Base-by-base conservation (phyloP, 2,329 filamentous ascomycete species). In the Aphanocladium album region DNA sequence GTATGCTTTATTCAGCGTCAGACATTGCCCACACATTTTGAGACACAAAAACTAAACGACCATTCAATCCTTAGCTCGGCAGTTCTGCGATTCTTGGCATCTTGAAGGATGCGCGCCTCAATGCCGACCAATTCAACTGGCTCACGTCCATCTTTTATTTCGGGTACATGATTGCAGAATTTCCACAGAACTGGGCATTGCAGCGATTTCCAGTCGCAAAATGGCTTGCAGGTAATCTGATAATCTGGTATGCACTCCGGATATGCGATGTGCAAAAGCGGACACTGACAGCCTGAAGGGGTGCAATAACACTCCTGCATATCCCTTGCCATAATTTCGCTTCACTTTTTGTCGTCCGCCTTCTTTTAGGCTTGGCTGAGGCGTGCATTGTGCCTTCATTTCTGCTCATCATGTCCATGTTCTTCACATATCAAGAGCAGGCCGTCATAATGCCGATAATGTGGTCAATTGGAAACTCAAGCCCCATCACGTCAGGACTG, bases 81-180 rank as follows among this genome's bases (percentile, higher is more conserved):
- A 64, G 62, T 50, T 64, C 62, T 6, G 62, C 62, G 9, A 63
- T 64, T 51, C 54, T 64, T 27, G 62, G 62, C 1, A 64, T 64
- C 12, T 35, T 64, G 2, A 55, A 63, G 12, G 62, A 64, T 50
- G 62, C 62, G 12, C 35, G 63, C 8, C 25, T 64, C 45, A 57
- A 51, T 33, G n/a, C 62, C 41, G 56, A 64, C 21, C 57, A 65
- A 47, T 64, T 63, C 41, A 64, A 64, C 7, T 63, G 62, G 62
- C 57, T 64, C 9, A 61, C 61, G 3, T 80, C 77, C 14, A 80
- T 82, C 57, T 82, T 83, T 68, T 82, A 81, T 65, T 77, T 82
- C 61, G 80, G 79, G 45, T 79, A 77, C 61, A 71, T 80, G n/a
- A 67, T 75, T 55, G 75, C 73, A 23, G 74, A 79, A 61, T 75